Evolutionary conservation across 2,329 filamentous ascomycete species (phyloP).

Genomic region (Paraphoma sp.): DNA sequence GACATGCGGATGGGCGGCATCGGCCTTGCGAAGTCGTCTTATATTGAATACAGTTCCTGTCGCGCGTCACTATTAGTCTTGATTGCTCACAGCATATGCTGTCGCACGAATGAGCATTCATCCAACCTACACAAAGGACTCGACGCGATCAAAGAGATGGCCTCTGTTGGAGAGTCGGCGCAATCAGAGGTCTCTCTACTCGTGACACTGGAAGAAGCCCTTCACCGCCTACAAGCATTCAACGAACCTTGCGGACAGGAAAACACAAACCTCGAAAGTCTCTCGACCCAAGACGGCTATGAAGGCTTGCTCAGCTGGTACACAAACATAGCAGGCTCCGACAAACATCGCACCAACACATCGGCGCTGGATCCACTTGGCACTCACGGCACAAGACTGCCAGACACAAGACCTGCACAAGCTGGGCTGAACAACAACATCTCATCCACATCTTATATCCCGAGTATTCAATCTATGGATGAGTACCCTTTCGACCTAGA

Average conservation of each 20-base stretch:
- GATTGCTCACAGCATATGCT: conserved; percentile 15
- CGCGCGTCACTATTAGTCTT: conserved; percentile 17
- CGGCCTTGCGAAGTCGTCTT: conserved; percentile 18
- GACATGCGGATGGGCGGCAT: conserved; percentile 11
- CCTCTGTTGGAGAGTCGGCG: conserved; percentile 14
- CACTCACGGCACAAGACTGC: not conserved
- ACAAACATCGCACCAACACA: not conserved
- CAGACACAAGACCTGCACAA: not conserved
- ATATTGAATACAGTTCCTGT: conserved; percentile 9
- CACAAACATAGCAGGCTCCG: conserved; percentile 1
- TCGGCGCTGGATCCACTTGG: not conserved
- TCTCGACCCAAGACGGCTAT: conserved; percentile 7
- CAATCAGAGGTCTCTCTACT: conserved; percentile 17
- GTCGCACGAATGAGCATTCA: conserved; percentile 14
- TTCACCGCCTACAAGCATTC: conserved; percentile 14
- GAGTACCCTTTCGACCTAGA: conserved; percentile 18
- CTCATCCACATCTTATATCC: not conserved
- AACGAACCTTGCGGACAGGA: conserved; percentile 2
- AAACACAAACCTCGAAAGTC: not conserved
- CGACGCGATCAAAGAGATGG: conserved; percentile 15
- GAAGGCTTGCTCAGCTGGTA: conserved; percentile 13
- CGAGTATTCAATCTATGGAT: not conserved
- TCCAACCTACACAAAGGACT: conserved; percentile 11
- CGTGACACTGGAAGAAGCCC: conserved; percentile 12
- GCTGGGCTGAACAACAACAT: not conserved